Conservation (phyloP, 441 rosid species). For the Croton laevigatus region DNA sequence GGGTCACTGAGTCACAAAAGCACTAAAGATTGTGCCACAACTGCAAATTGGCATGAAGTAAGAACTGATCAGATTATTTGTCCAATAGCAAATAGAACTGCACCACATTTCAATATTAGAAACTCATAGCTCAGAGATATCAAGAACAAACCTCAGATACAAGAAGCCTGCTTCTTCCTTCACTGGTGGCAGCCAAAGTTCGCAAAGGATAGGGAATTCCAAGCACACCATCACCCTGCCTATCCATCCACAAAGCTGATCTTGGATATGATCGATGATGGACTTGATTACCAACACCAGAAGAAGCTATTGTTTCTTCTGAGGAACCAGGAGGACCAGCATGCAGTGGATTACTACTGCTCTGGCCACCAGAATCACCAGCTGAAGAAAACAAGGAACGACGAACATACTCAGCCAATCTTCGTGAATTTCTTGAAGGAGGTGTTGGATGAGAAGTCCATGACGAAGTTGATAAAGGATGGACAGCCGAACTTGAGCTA, state of each 20-base stretch:
- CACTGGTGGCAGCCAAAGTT: conserved; percentile 50
- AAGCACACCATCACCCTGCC: conserved; percentile 58
- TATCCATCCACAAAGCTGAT: conserved; percentile 51
- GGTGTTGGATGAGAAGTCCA: conserved; percentile 51
- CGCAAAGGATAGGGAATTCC: conserved; percentile 57
- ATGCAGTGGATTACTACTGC: conserved; percentile 37
- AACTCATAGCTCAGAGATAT: background rate
- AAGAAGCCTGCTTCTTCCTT: conserved; percentile 69
- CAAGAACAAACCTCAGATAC: conserved; percentile 59
- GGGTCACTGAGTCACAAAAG: background rate
- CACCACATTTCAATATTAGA: background rate
- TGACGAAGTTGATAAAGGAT: conserved; percentile 48
- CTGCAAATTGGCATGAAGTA: background rate
- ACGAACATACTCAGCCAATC: conserved; percentile 71
- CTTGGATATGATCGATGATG: conserved; percentile 57
- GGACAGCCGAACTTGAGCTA: conserved; percentile 45
- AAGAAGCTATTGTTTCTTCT: conserved; percentile 42
- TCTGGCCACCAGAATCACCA: conserved; percentile 42
- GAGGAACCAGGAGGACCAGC: conserved; percentile 41
- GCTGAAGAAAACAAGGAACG: conserved; percentile 61
- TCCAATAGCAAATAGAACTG: background rate
- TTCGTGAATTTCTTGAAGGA: conserved; percentile 46
- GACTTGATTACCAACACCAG: conserved; percentile 47
- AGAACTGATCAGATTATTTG: background rate
- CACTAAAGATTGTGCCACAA: background rate